A percentile compares a stretch with the other conserved stretches of the same genome.
phyloP scores from a whole-genome alignment of 2,329 filamentous ascomycete species.

The Cercospora sp. region DNA sequence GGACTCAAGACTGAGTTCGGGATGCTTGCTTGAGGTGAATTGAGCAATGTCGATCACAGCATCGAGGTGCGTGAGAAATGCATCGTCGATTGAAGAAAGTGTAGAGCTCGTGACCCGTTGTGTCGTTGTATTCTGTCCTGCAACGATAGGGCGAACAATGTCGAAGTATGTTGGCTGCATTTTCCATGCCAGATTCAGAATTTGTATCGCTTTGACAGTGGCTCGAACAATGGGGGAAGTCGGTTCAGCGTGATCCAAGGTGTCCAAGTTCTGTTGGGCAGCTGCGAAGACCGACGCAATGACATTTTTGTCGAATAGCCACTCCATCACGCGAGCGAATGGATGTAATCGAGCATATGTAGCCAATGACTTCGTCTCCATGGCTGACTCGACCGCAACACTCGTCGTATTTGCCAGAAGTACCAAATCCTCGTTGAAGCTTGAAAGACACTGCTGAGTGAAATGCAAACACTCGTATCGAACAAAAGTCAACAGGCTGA shows the following conservation, averaged over 20 bases:
- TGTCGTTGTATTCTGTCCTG: constrained; percentile 61
- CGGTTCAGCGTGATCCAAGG: constrained; percentile 69
- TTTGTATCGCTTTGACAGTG: constrained; percentile 76
- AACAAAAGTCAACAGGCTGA: constrained; percentile 62
- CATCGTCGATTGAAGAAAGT: constrained; percentile 89
- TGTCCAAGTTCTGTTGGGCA: constrained; percentile 72
- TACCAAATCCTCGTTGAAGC: constrained; percentile 93
- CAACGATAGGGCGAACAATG: constrained; percentile 77
- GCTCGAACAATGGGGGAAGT: constrained; percentile 81
- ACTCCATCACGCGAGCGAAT: constrained; percentile 93
- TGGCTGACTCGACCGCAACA: constrained; percentile 71
- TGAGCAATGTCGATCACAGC: constrained; percentile 80
- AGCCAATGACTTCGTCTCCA: constrained; percentile 71
- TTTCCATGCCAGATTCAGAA: constrained; percentile 79
- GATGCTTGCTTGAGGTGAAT: constrained; percentile 82
- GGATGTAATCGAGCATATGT: constrained; percentile 86
- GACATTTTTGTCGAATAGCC: constrained; percentile 93
- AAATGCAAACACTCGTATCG: constrained; percentile 83
- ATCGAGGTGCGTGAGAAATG: constrained; percentile 75
- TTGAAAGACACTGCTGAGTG: constrained; percentile 72
- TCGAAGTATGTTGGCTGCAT: constrained; percentile 90
- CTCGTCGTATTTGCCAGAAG: constrained; percentile 78
- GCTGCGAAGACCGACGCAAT: constrained; percentile 75
- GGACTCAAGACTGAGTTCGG: constrained; percentile 76
- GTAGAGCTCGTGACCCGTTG: constrained; percentile 70